These are phyloP conservation scores for Leccinum subgranulosum DNA, from an alignment of 768 basidiomycete species.

Conservation along the genomic window DNA sequence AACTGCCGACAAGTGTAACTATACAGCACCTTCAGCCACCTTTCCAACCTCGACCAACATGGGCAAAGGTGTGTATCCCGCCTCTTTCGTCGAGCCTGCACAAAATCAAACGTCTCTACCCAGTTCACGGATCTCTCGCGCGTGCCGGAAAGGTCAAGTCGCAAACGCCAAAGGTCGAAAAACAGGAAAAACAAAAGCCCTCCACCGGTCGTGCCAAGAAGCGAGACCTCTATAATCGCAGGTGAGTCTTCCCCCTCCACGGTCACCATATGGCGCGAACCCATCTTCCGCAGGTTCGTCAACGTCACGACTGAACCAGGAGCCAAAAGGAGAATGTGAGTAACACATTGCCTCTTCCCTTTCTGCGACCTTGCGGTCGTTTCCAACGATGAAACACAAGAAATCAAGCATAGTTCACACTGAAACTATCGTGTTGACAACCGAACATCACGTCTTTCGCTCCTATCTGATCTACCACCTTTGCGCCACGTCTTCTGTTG, in stretches of 20 bases:
- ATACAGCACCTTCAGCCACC: slow-evolving; percentile 35
- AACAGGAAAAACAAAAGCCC: slow-evolving; percentile 97
- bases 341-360: slow-evolving; percentile 43
- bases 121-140: slow-evolving; percentile 98
- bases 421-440: slow-evolving; percentile 85
- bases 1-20: slow-evolving; percentile 38
- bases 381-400: slow-evolving; percentile 28
- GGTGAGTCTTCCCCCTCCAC: slow-evolving; percentile 46
- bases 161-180: slow-evolving; percentile 95
- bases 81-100: background rate
- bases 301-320: slow-evolving; percentile 86
- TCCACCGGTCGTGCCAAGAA: slow-evolving; percentile 98
- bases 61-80: slow-evolving; percentile 57
- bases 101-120: background rate
- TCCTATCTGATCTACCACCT: slow-evolving; percentile 86
- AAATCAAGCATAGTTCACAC: slow-evolving; percentile 93
- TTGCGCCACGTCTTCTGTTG: background rate
- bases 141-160: slow-evolving; percentile 99
- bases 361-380: slow-evolving; percentile 17
- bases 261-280: background rate
- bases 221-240: slow-evolving; percentile 87
- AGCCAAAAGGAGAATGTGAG: slow-evolving; percentile 94
- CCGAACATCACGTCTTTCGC: slow-evolving; percentile 95
- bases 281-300: slow-evolving; percentile 59
- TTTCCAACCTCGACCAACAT: slow-evolving; percentile 50